Base-by-base conservation (phyloP, 2,329 filamentous ascomycete species). In the Aspergillus glaucus region DNA sequence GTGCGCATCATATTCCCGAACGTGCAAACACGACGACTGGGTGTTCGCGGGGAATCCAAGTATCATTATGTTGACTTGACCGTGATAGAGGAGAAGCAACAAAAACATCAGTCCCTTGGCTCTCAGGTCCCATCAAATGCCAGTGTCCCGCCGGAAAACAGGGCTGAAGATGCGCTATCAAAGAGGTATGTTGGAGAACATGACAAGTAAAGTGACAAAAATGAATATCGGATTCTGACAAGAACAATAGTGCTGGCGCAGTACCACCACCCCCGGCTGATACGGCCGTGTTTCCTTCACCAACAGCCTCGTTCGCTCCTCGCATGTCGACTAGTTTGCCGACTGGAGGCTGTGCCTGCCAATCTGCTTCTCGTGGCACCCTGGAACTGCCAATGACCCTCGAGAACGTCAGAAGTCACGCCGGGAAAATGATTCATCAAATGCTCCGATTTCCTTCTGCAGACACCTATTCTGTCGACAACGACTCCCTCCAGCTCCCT, bases 1-100 rank as follows among this genome's bases (percentile, higher is more conserved):
- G 93, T 98, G 30, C 84, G 93, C 28, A 92, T 98, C 36, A 86
- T 98, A 45, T 98, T 97, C 60, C 92, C 93, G 0, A 92, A 91
- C 39, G 85, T 98, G 19, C 92, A 95, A 70, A 98, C 93, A 28
- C 81, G 93, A 50, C 82, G 93, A 55, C 77, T 98, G 10, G 93
- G 93, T 54, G 91, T 97, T 43, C 84, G 93, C 46, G 93, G 93
- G 55, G 92, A 97, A 72, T 98, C 93, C 12, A 98, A 98, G 67
- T 98, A 98, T 67, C 93, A 98, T 69, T 98, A 98, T 52, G 74
- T 77, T 43, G 74, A 77, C 54, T 60, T 77, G 50, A 73, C 72
- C 2, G 67, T 77, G 40, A 70, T 72, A 24, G 70, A 73, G 49
- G 70, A 72, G 51, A 70, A 72, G 49, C 67, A 69, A 46, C 66